Evolutionary conservation across 163 green algal species (phyloP), one percentile per base, ranked within the genome.

Genomic region (Prototheca wickerhamii): DNA sequence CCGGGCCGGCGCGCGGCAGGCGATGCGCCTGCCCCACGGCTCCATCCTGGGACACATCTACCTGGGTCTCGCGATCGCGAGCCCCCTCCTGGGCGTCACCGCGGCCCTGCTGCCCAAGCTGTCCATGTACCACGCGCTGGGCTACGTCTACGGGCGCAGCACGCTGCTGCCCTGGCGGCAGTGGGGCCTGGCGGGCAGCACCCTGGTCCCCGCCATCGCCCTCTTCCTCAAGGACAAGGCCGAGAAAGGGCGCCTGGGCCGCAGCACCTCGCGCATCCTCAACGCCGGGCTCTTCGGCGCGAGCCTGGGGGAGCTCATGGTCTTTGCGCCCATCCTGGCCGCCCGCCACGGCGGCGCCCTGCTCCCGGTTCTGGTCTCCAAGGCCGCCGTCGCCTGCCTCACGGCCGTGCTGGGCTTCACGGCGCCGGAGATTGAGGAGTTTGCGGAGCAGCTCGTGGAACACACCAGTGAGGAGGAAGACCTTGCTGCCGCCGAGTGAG

Each of bases 171-270:
- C 69, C 55, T 63, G 61, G 52, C 44, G 40, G 35, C 18, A 63
- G 53, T 51, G 46, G 2, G 69, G 69, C 17, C 26, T 43, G 25
- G 62, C 28, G 8, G 32, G 60, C 34, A 57, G 43, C 42, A 33
- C 57, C 4, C 18, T 70, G 18, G 29, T 68, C 2, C 69, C 69
- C 26, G 34, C 53, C 31, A 12, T 43, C 10, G 49, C 29, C 23
- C 49, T 70, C 17, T 32, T 35, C 17, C 64, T 75, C 40, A 75
- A 70, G 62, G 57, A 76, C 37, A 72, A 71, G 61, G 62, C 69
- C 0, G 69, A 76, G 49, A 60, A 42, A 21, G 46, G 58, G n/a
- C 56, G 58, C 18, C 49, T 76, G 69, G 49, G 46, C 12, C 49
- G 46, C 54, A 42, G 49, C 23, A 25, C 59, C 18, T 6, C 69